Percentiles rank a stretch among this genome's conserved stretches.
Evolutionary conservation across 768 basidiomycete genomes (phyloP).

Genomic region (Coprinopsis marcescibilis): DNA sequence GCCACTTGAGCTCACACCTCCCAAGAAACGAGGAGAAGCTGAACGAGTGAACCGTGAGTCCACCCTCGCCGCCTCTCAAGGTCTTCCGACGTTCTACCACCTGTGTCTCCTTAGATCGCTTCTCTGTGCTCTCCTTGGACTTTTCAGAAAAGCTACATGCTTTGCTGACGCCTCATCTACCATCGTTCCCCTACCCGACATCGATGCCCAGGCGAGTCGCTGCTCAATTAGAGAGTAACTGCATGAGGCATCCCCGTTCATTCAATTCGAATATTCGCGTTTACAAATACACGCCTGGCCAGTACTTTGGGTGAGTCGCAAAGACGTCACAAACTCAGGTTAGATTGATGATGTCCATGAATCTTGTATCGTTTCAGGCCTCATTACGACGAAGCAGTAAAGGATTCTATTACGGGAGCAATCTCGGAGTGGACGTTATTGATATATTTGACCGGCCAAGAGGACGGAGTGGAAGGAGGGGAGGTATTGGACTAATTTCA

Average conservation of each 20-base stretch:
- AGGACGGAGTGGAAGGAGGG: slow-evolving; percentile 71
- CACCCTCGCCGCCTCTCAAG: neutral
- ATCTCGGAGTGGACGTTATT: slow-evolving; percentile 77
- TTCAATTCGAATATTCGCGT: slow-evolving; percentile 72
- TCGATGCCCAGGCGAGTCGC: slow-evolving; percentile 28
- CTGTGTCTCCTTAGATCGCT: slow-evolving; percentile 40
- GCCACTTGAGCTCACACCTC: slow-evolving; percentile 60
- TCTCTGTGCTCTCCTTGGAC: slow-evolving; percentile 49
- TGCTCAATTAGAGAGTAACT: slow-evolving; percentile 14
- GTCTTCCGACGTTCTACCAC: neutral
- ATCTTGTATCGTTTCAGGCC: slow-evolving; percentile 26
- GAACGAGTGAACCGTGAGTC: slow-evolving; percentile 60
- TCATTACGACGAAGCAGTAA: slow-evolving; percentile 72
- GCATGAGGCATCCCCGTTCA: slow-evolving; percentile 41
- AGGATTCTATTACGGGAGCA: slow-evolving; percentile 50
- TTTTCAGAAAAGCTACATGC: slow-evolving; percentile 53
- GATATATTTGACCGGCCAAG: slow-evolving; percentile 63
- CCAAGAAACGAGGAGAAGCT: slow-evolving; percentile 70
- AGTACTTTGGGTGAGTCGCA: slow-evolving; percentile 54
- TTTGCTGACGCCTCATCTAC: slow-evolving; percentile 52
- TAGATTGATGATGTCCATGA: neutral
- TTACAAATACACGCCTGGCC: slow-evolving; percentile 59
- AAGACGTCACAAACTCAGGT: neutral
- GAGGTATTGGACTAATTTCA: slow-evolving; percentile 34
- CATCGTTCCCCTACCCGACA: slow-evolving; percentile 42